Evolutionary conservation across 805 yeast species (phyloP).

Genomic region (Ogataea ganodermae): DNA sequence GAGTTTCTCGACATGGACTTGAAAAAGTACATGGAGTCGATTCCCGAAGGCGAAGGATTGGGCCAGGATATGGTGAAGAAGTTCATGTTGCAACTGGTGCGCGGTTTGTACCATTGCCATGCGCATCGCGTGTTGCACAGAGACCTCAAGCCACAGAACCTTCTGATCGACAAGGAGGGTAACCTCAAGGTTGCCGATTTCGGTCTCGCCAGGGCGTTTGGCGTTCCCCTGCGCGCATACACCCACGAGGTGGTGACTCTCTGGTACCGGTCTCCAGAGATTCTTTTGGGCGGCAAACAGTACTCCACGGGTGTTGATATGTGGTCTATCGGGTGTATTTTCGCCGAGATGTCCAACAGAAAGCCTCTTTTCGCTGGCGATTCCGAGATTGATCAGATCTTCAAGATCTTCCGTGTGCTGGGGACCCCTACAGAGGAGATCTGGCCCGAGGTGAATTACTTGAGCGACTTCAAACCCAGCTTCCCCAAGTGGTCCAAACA

Average conservation of each 20-base stretch:
- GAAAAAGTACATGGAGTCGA: conserved; percentile 94
- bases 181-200: conserved; percentile 89
- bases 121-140: conserved; percentile 92
- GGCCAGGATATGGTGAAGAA: conserved; percentile 90
- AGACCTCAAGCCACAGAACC: conserved; percentile 94
- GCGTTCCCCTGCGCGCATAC: conserved; percentile 94
- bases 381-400: conserved; percentile 95
- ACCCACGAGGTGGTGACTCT: conserved; percentile 97
- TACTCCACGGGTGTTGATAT: conserved; percentile 98
- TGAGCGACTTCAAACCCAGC: conserved; percentile 92
- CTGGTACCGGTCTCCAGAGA: conserved; percentile 98
- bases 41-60: conserved; percentile 86
- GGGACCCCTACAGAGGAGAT: conserved; percentile 92
- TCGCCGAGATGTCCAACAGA: conserved; percentile 96
- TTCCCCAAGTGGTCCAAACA: conserved; percentile 89
- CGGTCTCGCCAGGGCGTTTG: conserved; percentile 96
- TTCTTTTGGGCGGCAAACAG: conserved; percentile 92
- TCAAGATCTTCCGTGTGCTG: conserved; percentile 84
- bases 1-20: conserved; percentile 93
- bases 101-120: conserved; percentile 92
- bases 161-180: conserved; percentile 93
- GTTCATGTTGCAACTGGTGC: conserved; percentile 88
- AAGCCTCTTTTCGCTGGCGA: conserved; percentile 97
- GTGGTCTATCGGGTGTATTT: conserved; percentile 98
- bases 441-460: conserved; percentile 91